Percentiles rank a stretch among this genome's conserved stretches.
Evolutionary conservation across 768 basidiomycete species (phyloP).

Genomic region (Collybia mongolica): DNA sequence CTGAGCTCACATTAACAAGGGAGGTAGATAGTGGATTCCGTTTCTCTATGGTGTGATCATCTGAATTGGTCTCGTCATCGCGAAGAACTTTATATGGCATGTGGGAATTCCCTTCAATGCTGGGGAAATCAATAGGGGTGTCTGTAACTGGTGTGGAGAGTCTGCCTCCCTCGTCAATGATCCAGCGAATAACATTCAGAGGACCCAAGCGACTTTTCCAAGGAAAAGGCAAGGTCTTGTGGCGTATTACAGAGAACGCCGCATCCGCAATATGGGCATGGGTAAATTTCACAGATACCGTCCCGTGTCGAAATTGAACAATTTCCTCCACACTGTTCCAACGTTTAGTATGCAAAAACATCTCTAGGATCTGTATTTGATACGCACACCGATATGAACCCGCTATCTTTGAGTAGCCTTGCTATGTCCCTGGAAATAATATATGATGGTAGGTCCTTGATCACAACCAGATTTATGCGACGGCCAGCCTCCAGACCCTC

Average conservation of each 20-base stretch:
- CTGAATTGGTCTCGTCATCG: too few relatives aligned
- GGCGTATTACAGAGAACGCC: background rate
- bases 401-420: background rate
- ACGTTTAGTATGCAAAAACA: background rate
- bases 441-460: background rate
- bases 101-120: too few relatives aligned
- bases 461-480: background rate
- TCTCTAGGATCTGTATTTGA: too few relatives aligned
- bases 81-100: too few relatives aligned
- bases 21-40: too few relatives aligned
- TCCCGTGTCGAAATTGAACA: background rate
- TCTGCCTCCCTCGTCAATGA: too few relatives aligned
- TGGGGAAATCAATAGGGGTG: too few relatives aligned
- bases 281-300: background rate
- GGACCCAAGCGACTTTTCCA: background rate
- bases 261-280: background rate
- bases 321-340: background rate
- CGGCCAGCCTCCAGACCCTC: too few relatives aligned
- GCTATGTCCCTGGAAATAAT: conserved; percentile 3
- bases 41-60: too few relatives aligned
- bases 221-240: background rate
- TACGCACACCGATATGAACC: conserved; percentile 1
- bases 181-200: background rate
- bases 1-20: too few relatives aligned
- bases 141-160: too few relatives aligned